phyloP scores from a whole-genome alignment of 2,329 filamentous ascomycete species.

The Trichoderma lentiforme region DNA sequence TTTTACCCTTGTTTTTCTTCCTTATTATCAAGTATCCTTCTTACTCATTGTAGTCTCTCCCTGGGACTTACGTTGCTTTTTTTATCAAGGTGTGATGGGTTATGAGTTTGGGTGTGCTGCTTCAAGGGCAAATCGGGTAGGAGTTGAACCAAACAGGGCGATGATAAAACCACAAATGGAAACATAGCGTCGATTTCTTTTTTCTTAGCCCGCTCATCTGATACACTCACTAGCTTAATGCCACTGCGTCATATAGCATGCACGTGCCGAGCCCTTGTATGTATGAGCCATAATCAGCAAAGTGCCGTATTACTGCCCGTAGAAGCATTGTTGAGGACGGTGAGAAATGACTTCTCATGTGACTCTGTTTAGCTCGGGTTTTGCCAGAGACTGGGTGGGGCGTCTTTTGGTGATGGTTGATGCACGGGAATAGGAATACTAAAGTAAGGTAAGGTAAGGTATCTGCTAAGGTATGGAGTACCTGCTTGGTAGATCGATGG shows the following conservation, averaged over 20 bases:
- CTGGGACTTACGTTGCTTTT: not conserved
- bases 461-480: constrained; percentile 8
- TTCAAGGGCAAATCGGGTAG: not conserved
- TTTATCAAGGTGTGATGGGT: not conserved
- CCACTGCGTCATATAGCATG: not conserved
- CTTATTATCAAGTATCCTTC: not conserved
- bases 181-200: not conserved
- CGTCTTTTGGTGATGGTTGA: not conserved
- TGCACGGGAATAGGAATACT: not conserved
- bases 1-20: not conserved
- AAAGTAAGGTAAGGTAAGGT: not conserved
- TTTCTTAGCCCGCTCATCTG: not conserved
- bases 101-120: not conserved
- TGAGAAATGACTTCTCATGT: constrained; percentile 12
- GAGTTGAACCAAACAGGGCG: constrained; percentile 2
- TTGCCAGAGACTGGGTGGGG: not conserved
- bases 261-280: not conserved
- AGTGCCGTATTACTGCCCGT: not conserved
- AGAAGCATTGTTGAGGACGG: not conserved
- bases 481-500: constrained; percentile 6
- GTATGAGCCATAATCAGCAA: not conserved
- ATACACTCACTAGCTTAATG: not conserved
- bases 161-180: not conserved
- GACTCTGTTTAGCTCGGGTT: not conserved
- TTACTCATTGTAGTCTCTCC: not conserved